Base-by-base conservation (phyloP, 805 yeast species). In the Metschnikowia bowlesiae region DNA sequence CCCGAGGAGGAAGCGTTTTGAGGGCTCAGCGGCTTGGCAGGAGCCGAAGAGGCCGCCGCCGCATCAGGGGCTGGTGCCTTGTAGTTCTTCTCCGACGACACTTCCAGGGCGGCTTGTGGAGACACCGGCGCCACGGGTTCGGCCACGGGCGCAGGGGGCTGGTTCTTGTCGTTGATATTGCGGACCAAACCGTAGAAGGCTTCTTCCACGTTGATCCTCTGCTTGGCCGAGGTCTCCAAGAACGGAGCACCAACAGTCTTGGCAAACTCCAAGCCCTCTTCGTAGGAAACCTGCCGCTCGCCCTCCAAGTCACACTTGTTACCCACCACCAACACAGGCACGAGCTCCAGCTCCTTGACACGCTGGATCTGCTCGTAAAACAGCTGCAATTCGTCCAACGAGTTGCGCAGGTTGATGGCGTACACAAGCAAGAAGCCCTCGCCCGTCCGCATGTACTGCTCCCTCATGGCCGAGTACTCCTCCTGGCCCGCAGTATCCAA, bases 401-500 rank as follows among this genome's bases (percentile, higher is more conserved):
- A 84, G 58, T 84, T 81, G 54, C 88, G 78, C 52, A 92, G 87
- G 44, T 94, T 89, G 55, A 94, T 87, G 32, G 94, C 83, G 66
- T 92, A 94, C 11, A 90, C 97, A 46, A 91, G 73, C 50, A 91
- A 71, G 61, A 91, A 91, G 13, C 97, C 98, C 68, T 91, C 96
- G 40, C 97, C 97, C 2, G 96, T 89, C 54, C 96, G 81, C 95
- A 91, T 91, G 69, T 91, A 91, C 67, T 89, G 94, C 65, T 92
- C 98, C 50, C 78, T 62, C 78, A 74, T 74, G 16, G 97, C 96
- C 49, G 89, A 82, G 68, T 91, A 91, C 70, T 91, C 97, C 69
- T 92, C 98, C 75, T 91, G 97, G 39, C 99, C 99, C 2, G 99
- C 99, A 18, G 99, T 94, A 69, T 94, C 99, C 63, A 94, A 79